Evolutionary conservation across 352 stramenopile genomes (phyloP), one percentile per base, ranked within the genome.

Genomic region (Phytophthora nicotianae): DNA sequence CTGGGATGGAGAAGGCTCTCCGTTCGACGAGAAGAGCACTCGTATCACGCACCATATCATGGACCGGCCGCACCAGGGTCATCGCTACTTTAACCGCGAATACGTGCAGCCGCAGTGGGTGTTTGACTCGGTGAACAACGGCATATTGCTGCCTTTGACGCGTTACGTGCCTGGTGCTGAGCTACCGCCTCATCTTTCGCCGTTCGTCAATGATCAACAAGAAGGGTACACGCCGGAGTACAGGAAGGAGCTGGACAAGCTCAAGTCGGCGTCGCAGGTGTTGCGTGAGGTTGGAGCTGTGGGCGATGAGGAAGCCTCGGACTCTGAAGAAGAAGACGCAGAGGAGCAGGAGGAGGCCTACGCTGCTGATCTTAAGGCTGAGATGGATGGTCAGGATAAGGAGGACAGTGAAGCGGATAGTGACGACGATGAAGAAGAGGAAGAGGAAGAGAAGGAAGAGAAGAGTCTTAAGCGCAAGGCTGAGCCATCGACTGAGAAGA

Each of bases 81-180:
- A 95, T 55, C 86, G 75, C 4, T 93, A 95, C 74, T 93, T 93
- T 40, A 93, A 85, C 65, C 86, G 96, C 66, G 97, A 99, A 76
- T 99, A 97, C 65, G 86, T 99, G 41, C 98, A 99, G 82, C 98
- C 98, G 32, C 98, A 99, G 75, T 99, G 98, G 98, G 83, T 99
- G 21, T 97, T 99, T 50, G 98, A 99, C 83, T 97, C 85, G 26
- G 84, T 98, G 26, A 99, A 99, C 80, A 98, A 98, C 58, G 82
- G 92, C 33, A 88, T 99, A 40, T 45, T 98, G 29, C 70, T 99
- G 45, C 97, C 97, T 3, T 75, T 98, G 26, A 74, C 85, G 14
- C 89, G 87, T 37, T 99, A 99, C 74, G 79, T 79, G 26, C 92
- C 97, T n/a, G 97, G 97, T 17, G 83, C 74, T 2, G 75, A 86